Base-by-base conservation (phyloP, 768 basidiomycete genomes). In the Xerocomellus intermedius region DNA sequence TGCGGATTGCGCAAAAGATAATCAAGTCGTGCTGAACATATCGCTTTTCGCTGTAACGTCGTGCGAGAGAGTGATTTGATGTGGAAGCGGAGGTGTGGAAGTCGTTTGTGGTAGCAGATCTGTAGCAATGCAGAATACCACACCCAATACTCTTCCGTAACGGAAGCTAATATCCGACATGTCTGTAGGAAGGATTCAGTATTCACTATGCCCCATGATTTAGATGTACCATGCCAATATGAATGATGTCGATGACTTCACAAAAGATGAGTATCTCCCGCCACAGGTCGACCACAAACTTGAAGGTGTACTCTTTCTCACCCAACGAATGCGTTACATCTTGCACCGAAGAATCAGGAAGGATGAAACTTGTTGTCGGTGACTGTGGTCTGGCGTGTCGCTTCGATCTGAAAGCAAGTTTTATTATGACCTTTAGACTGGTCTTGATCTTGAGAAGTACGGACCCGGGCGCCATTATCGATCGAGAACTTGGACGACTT, bases 271-370 rank as follows among this genome's bases (percentile, higher is more conserved):
- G 9, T 32, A 32, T 32, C 30, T 45, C 48, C 36, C 16, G 47
- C 54, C 54, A 55, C 13, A 50, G 30, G 42, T 45, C 36, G 37
- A 50, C 48, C 6, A n/a, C 30, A 12, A 50, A n/a, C n/a, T n/a
- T n/a, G n/a, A n/a, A 14, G 13, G 28, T 39, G 21, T 1, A 43
- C 36, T 33, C 54, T 30, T 38, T 39, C 30, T 32, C 10, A 5
- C 16, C 26, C 48, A 28, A 38, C 30, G 36, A 21, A 7, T 38
- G 24, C 19, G 14, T 28, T 17, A 8, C 28, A 30, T 44, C 33
- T 13, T 33, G 33, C 33, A 8, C 21, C 3, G n/a, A 38, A n/a
- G 32, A 36, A 28, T 48, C 45, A 14, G 16, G n/a, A n/a, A 48
- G 24, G 28, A 21, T 49, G 48, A 42, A 9, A 8, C 42, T 49